Base-by-base conservation (phyloP, 208 protist species). In the Lotmaria passim region DNA sequence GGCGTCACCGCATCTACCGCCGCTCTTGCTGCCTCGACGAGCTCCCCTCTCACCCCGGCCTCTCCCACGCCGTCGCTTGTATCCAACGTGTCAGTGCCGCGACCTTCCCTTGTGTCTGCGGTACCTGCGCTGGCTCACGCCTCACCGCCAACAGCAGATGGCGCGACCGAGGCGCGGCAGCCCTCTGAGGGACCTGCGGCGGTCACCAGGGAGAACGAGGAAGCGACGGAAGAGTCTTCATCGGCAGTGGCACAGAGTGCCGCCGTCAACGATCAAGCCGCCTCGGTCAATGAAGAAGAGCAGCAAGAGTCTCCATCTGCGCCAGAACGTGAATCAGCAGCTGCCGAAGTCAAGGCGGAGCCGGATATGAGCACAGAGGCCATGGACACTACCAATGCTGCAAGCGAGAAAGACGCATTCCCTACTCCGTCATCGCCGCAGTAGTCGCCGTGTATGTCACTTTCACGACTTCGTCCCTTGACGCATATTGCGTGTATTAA, bases 41-140 rank as follows among this genome's bases (percentile, higher is more conserved):
- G 33, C 15, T 63, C 48, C n/a, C 33, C 48, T 10, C n/a, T 66
- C 41, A 59, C 67, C 24, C 47, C 67, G 3, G 38, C 48, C 24
- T 51, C 58, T 38, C 41, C 52, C 41, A 24, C 30, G 14, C 19
- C 67, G 17, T 60, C 67, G 44, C 44, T 64, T 4, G 59, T 41
- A 6, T 28, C 59, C 3, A 23, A 8, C 34, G 57, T 24, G 6
- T 34, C 41, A 0, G 41, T 26, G 11, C 23, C 57, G 5, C 57
- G 7, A 21, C 38, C 21, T 33, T 8, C 55, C 6, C 24, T 19
- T 5, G 55, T 23, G 15, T 7, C 55, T 19, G 10, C 12, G 7
- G 57, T 41, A 5, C 8, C 41, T 51, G 23, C 59, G 14, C 12
- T 14, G 17, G 44, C 43, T 31, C 19, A 7, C 23, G 28, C 23